These are phyloP conservation scores for Paecilomyces variotii DNA, from an alignment of 2,329 filamentous ascomycete genomes.

Conservation along the genomic window DNA sequence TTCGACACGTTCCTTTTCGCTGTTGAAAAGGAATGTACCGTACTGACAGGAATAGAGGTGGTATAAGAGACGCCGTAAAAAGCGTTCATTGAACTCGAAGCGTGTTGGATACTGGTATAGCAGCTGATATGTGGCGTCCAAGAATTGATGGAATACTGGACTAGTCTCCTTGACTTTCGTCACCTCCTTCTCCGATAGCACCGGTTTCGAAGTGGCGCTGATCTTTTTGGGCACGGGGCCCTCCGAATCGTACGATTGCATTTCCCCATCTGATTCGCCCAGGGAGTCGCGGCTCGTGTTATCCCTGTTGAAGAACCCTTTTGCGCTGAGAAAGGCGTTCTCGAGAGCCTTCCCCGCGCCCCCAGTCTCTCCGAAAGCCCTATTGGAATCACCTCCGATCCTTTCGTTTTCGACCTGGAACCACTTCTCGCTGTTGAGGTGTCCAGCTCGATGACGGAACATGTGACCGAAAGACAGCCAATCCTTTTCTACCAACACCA, in stretches of 20 bases:
- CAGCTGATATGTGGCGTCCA: conserved; percentile 89
- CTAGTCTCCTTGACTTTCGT: conserved; percentile 83
- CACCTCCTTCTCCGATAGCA: conserved; percentile 51
- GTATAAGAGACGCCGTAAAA: conserved; percentile 79
- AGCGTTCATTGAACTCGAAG: conserved; percentile 95
- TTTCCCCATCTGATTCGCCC: conserved; percentile 53
- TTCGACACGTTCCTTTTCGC: conserved; percentile 76
- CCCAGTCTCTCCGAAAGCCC: conserved; percentile 32
- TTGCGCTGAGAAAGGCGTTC: conserved; percentile 74
- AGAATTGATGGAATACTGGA: conserved; percentile 94
- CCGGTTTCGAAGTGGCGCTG: conserved; percentile 22
- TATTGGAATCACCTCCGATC: conserved; percentile 48
- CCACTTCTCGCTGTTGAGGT: conserved; percentile 86
- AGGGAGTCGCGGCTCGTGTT: conserved; percentile 58
- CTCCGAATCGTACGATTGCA: conserved; percentile 43
- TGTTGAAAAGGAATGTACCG: conserved; percentile 93
- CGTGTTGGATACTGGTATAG: conserved; percentile 75
- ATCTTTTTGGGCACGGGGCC: conserved; percentile 28
- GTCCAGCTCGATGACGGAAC: conserved; percentile 87
- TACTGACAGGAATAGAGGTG: conserved; percentile 96
- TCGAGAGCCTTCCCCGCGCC: conserved; percentile 67
- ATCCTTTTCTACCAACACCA: conserved; percentile 91
- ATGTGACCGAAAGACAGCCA: conserved; percentile 98
- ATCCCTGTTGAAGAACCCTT: conserved; percentile 80
- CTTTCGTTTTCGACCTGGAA: conserved; percentile 78